Evolutionary conservation across 1,284 basidiomycete species (phyloP).

Genomic region (Meira nashicola): DNA sequence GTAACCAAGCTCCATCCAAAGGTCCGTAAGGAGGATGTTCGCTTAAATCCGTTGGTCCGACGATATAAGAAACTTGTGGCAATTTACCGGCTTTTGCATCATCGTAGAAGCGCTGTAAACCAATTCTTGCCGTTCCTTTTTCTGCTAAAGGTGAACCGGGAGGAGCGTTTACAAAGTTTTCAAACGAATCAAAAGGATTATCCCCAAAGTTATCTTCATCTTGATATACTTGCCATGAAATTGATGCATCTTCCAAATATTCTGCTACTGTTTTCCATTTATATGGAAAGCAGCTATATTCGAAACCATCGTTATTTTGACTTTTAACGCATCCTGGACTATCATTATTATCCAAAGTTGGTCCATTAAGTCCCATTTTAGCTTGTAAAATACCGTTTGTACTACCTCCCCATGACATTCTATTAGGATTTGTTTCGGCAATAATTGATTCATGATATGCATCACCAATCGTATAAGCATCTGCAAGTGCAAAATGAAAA

Average conservation of each 20-base stretch:
- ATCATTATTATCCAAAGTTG: slow-evolving; percentile 24
- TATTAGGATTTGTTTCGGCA: slow-evolving; percentile 34
- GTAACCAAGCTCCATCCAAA: slow-evolving; percentile 38
- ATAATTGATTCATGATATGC: slow-evolving; percentile 40
- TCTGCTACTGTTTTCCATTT: slow-evolving; percentile 41
- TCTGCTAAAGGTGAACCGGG: slow-evolving; percentile 20
- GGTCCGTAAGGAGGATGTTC: slow-evolving; percentile 42
- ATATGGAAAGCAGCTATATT: slow-evolving; percentile 26
- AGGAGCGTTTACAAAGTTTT: slow-evolving; percentile 20
- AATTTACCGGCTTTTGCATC: slow-evolving; percentile 35
- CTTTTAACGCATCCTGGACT: slow-evolving; percentile 15
- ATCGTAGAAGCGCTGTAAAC: slow-evolving; percentile 31
- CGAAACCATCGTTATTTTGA: slow-evolving; percentile 11
- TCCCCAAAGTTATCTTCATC: slow-evolving; percentile 38
- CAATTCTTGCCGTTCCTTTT: slow-evolving; percentile 21
- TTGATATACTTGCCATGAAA: slow-evolving; percentile 35
- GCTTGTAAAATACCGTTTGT: slow-evolving; percentile 9
- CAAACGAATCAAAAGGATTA: slow-evolving; percentile 21
- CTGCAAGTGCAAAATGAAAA: slow-evolving; percentile 36
- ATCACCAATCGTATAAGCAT: slow-evolving; percentile 35
- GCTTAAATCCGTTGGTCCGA: slow-evolving; percentile 36
- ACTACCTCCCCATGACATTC: slow-evolving; percentile 30
- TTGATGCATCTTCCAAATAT: slow-evolving; percentile 27
- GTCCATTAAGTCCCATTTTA: slow-evolving; percentile 16
- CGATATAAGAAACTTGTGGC: slow-evolving; percentile 39